A percentile compares a stretch with the other conserved stretches of the same genome.
phyloP scores from a whole-genome alignment of 2,329 filamentous ascomycete species.

The Ceratocystis diversiconidia region DNA sequence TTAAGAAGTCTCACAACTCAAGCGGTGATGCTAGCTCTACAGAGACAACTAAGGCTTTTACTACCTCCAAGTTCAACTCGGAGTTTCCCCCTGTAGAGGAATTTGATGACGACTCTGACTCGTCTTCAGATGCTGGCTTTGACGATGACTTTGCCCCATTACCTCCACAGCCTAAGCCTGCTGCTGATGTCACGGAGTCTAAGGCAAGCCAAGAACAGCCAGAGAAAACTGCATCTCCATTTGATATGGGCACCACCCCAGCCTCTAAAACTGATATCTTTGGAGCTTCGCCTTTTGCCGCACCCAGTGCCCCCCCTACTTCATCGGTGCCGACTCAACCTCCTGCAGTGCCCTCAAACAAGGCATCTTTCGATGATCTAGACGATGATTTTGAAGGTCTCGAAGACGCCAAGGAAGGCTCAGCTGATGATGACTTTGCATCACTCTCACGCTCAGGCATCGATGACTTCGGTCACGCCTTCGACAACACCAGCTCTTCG shows the following conservation, averaged over 20 bases:
- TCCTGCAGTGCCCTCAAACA: conserved; percentile 26
- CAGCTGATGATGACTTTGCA: conserved; percentile 65
- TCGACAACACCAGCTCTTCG: conserved; percentile 58
- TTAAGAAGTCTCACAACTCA: conserved; percentile 41
- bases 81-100: conserved; percentile 95
- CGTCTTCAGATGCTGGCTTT: conserved; percentile 66
- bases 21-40: conserved; percentile 24
- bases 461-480: conserved; percentile 69
- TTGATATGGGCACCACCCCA: conserved; percentile 18
- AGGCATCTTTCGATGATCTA: conserved; percentile 56
- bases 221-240: neutral
- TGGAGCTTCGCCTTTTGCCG: conserved; percentile 24
- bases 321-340: conserved; percentile 22
- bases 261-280: conserved; percentile 27
- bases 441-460: conserved; percentile 55
- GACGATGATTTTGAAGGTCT: conserved; percentile 72
- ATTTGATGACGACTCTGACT: conserved; percentile 72
- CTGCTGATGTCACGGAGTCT: conserved; percentile 21
- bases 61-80: conserved; percentile 43
- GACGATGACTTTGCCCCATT: conserved; percentile 80
- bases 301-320: conserved; percentile 12
- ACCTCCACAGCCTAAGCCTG: conserved; percentile 27
- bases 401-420: conserved; percentile 70
- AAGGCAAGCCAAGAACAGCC: conserved; percentile 21
- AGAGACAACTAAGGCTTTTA: conserved; percentile 28